phyloP scores from a whole-genome alignment of 441 rosid species.

The Euphorbia celastroides region DNA sequence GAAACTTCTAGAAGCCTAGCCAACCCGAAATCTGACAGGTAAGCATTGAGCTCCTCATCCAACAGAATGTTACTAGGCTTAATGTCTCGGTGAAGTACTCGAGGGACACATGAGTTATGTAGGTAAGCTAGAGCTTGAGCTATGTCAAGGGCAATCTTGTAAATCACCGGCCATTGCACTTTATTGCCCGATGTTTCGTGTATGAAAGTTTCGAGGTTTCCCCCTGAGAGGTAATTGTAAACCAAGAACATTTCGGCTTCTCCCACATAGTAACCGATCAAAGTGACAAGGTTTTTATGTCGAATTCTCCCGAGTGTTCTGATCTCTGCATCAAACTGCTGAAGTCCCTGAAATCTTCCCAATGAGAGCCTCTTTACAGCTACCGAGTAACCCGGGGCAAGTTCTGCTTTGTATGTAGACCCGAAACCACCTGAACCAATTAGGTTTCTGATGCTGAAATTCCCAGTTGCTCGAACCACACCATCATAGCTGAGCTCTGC shows the following conservation, averaged over 20 bases:
- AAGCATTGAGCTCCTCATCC: constrained; percentile 56
- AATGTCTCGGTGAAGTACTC: constrained; percentile 64
- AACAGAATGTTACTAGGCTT: constrained; percentile 72
- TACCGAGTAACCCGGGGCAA: constrained; percentile 46
- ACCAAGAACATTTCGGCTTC: constrained; percentile 59
- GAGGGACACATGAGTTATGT: constrained; percentile 53
- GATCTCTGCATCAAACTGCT: constrained; percentile 73
- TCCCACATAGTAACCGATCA: constrained; percentile 52
- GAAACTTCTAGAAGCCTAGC: constrained; percentile 65
- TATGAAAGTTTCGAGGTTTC: constrained; percentile 65
- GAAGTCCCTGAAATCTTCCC: constrained; percentile 55
- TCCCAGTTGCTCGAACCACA: constrained; percentile 50
- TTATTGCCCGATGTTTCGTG: constrained; percentile 37
- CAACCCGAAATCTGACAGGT: constrained; percentile 65
- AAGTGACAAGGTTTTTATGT: constrained; percentile 60
- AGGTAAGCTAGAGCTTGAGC: constrained; percentile 65
- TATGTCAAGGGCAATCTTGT: constrained; percentile 54
- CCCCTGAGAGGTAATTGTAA: constrained; percentile 64
- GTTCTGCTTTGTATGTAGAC: constrained; percentile 63
- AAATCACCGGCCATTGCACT: constrained; percentile 42
- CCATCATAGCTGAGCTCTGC: constrained; percentile 44
- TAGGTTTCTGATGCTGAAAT: constrained; percentile 47
- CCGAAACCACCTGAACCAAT: constrained; percentile 71
- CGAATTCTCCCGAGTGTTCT: constrained; percentile 53
- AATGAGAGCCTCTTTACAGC: constrained; percentile 65